Evolutionary conservation across 108 stramenopile genomes (phyloP).

Genomic region (Stephanodiscus triporus): DNA sequence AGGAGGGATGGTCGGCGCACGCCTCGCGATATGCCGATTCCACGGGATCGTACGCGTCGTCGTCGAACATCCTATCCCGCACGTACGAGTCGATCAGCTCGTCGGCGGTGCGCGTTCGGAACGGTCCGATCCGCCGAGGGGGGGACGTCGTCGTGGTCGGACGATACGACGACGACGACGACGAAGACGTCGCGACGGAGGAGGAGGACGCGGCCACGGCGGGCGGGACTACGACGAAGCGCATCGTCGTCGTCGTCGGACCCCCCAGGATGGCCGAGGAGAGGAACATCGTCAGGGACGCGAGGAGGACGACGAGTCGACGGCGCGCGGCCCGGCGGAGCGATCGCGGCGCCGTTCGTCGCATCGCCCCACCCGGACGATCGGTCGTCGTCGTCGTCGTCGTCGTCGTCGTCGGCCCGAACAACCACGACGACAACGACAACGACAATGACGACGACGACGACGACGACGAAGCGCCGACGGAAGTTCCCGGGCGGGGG

Average conservation of each 20-base stretch:
- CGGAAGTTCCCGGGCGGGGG: too few relatives aligned
- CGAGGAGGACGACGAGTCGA: not conserved
- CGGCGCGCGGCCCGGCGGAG: not conserved
- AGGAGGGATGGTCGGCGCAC: conserved; percentile 30
- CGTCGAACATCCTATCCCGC: conserved; percentile 75
- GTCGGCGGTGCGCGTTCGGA: conserved; percentile 53
- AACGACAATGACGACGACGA: too few relatives aligned
- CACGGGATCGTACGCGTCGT: conserved; percentile 79
- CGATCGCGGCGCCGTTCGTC: too few relatives aligned
- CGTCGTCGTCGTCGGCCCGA: too few relatives aligned
- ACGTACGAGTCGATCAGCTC: conserved; percentile 75
- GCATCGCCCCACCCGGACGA: too few relatives aligned
- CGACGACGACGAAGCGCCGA: too few relatives aligned
- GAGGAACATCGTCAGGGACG: not conserved
- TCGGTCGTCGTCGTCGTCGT: too few relatives aligned
- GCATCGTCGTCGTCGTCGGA: too few relatives aligned
- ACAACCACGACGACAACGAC: too few relatives aligned
- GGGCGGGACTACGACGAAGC: not conserved
- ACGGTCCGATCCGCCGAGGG: conserved; percentile 13
- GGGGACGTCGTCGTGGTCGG: conserved; percentile 2
- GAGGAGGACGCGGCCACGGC: conserved; percentile 16
- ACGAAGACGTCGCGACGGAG: not conserved
- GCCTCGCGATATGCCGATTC: conserved; percentile 82
- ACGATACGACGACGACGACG: conserved; percentile 6
- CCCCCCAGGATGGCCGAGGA: not conserved